Evolutionary conservation across 176 grass and related monocot species (phyloP).

Genomic region (Oryza australiensis): DNA sequence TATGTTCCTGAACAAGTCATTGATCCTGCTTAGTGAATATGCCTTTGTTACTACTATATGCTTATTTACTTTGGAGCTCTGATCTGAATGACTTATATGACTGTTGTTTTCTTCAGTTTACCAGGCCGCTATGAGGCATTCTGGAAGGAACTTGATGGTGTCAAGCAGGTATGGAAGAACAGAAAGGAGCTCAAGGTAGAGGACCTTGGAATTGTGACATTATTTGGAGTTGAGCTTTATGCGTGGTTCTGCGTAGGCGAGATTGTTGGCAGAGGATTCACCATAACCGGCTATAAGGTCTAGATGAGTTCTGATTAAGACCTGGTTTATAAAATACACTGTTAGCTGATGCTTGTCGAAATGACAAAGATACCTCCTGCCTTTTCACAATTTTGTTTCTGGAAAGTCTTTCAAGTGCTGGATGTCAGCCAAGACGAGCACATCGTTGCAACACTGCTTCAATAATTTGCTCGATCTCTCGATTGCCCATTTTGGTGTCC

Average conservation of each 20-base stretch:
- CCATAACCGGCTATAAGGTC: constrained; percentile 86
- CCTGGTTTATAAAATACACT: constrained; percentile 40
- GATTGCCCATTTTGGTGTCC: constrained; percentile 32
- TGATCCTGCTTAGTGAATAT: neutral
- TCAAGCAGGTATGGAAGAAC: constrained; percentile 79
- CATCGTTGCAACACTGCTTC: constrained; percentile 49
- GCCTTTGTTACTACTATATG: neutral
- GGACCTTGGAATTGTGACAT: constrained; percentile 66
- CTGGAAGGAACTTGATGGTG: constrained; percentile 83
- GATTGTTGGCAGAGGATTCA: constrained; percentile 84
- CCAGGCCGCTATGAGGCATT: constrained; percentile 80
- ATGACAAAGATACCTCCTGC: constrained; percentile 44
- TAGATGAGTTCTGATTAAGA: constrained; percentile 41
- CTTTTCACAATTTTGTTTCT: constrained; percentile 67
- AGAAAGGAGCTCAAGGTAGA: constrained; percentile 81
- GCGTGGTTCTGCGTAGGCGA: constrained; percentile 79
- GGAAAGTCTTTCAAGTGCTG: constrained; percentile 43
- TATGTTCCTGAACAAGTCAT: neutral
- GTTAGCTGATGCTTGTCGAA: constrained; percentile 57
- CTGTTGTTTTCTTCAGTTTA: constrained; percentile 55
- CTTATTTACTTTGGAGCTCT: constrained; percentile 16
- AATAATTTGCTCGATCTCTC: constrained; percentile 64
- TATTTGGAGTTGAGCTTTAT: constrained; percentile 87
- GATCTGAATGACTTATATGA: constrained; percentile 18
- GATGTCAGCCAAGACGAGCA: constrained; percentile 60